Evolutionary conservation across 2,329 filamentous ascomycete genomes (phyloP), one percentile per base, ranked within the genome.

Genomic region (Aureobasidium zeae): DNA sequence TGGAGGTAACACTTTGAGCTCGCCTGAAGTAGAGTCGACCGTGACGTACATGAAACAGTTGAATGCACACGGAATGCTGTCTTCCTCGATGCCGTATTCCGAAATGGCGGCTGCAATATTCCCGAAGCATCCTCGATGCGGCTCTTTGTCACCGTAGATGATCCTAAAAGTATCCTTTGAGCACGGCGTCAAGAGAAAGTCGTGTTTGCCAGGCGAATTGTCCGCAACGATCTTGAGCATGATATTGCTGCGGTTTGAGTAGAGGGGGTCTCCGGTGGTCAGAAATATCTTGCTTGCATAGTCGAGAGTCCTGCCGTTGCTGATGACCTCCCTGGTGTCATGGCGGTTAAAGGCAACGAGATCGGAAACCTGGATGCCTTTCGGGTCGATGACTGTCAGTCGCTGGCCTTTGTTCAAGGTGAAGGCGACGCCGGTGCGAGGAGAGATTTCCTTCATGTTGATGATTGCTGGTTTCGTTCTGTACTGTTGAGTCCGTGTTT

Each of bases 11-110:
- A 56, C 52, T 24, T 45, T 52, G 28, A 56, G 38, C 25, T 49
- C 47, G 9, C 52, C 53, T 10, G 50, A 53, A 13, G 48, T 26
- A 3, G 49, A 49, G 47, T 54, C 51, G n/a, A 56, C 44, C 16
- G 49, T 47, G 11, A 56, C 53, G 19, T 56, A 53, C 54, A 56
- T 56, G 29, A 56, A 55, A 37, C 52, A 54, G 24, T 55, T 55
- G 46, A 56, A 55, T 2, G 54, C 50, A 24, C 47, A 51, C 16
- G 54, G 53, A 10, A 55, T 52, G 8, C 48, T 42, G 29, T 54
- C 53, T 17, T 52, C 44, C 3, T 38, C 31, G 16, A 55, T 52
- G 13, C 52, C 51, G 24, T 44, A 52, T 12, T 26, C 33, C 29
- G 46, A 28, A 13, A 56, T 44, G 6, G 52, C 53, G 17, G 48